These are phyloP conservation scores for Fusarium nelsonii DNA, from an alignment of 2,329 filamentous ascomycete genomes.

Conservation along the genomic window DNA sequence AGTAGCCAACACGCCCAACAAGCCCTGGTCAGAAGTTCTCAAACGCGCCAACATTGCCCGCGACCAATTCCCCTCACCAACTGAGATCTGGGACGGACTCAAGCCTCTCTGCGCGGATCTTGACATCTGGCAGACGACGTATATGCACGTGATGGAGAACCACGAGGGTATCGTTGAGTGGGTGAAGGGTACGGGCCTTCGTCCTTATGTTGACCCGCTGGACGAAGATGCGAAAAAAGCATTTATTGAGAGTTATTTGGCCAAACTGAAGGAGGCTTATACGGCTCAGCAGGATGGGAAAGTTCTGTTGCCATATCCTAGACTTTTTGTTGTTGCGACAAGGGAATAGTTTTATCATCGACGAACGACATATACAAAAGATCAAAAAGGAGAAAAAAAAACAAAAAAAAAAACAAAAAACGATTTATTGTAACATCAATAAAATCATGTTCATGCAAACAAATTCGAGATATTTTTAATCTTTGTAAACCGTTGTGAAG, in stretches of 20 bases:
- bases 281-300: slow-evolving; percentile 61
- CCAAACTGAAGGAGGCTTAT: slow-evolving; percentile 59
- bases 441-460: too few relatives aligned
- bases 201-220: slow-evolving; percentile 66
- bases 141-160: slow-evolving; percentile 63
- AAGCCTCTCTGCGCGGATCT: slow-evolving; percentile 57
- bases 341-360: slow-evolving; percentile 11
- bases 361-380: rapidly evolving
- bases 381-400: not conserved
- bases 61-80: slow-evolving; percentile 62
- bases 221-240: slow-evolving; percentile 54
- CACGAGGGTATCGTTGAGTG: slow-evolving; percentile 68
- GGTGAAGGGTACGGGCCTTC: slow-evolving; percentile 68
- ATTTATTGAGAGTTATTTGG: slow-evolving; percentile 63
- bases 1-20: slow-evolving; percentile 51
- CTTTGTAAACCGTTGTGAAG: not conserved
- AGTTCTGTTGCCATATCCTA: slow-evolving; percentile 67
- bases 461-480: rapidly evolving
- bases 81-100: slow-evolving; percentile 63
- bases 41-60: slow-evolving; percentile 54
- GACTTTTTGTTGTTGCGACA: slow-evolving; percentile 66
- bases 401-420: not conserved
- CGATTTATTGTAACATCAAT: rapidly evolving
- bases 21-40: slow-evolving; percentile 54
- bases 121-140: slow-evolving; percentile 67